Conservation (phyloP, 179 eudicot species). For the Dionaea muscipula region DNA sequence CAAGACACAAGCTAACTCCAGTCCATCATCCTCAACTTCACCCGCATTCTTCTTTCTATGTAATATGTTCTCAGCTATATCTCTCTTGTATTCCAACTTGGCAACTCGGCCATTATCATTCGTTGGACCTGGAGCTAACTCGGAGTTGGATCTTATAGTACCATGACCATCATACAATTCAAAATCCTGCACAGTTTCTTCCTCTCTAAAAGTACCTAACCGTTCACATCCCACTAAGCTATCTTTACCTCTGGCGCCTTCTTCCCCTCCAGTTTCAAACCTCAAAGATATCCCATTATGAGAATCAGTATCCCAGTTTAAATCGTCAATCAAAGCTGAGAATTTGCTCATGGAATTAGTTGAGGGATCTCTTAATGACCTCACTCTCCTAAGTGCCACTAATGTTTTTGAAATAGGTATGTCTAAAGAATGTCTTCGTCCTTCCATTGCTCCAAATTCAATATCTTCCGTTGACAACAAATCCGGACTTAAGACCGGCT, state of each 20-base stretch:
- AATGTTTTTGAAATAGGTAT: slow-evolving; percentile 71
- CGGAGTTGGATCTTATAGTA: slow-evolving; percentile 15
- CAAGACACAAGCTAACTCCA: slow-evolving; percentile 36
- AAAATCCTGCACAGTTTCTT: slow-evolving; percentile 19
- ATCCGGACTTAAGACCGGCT: slow-evolving; percentile 8
- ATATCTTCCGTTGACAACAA: background rate
- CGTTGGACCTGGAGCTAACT: slow-evolving; percentile 6
- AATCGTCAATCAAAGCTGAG: slow-evolving; percentile 42
- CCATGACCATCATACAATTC: slow-evolving; percentile 21
- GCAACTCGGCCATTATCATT: slow-evolving; percentile 17
- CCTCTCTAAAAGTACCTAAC: slow-evolving; percentile 30
- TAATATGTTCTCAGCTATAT: slow-evolving; percentile 19
- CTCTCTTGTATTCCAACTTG: slow-evolving; percentile 18
- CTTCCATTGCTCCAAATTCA: slow-evolving; percentile 43
- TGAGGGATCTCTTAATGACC: slow-evolving; percentile 89
- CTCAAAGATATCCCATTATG: slow-evolving; percentile 59
- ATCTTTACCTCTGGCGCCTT: slow-evolving; percentile 17
- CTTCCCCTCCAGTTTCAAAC: slow-evolving; percentile 31
- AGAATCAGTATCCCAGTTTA: slow-evolving; percentile 79
- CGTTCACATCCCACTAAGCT: slow-evolving; percentile 20
- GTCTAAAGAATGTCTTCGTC: slow-evolving; percentile 81
- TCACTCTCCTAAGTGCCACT: slow-evolving; percentile 79
- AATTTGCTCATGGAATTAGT: slow-evolving; percentile 72
- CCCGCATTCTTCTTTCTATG: slow-evolving; percentile 17
- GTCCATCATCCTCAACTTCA: slow-evolving; percentile 21